Evolutionary conservation across 768 basidiomycete species (phyloP), one percentile per base, ranked within the genome.

Genomic region (Leccinum uliginosum): DNA sequence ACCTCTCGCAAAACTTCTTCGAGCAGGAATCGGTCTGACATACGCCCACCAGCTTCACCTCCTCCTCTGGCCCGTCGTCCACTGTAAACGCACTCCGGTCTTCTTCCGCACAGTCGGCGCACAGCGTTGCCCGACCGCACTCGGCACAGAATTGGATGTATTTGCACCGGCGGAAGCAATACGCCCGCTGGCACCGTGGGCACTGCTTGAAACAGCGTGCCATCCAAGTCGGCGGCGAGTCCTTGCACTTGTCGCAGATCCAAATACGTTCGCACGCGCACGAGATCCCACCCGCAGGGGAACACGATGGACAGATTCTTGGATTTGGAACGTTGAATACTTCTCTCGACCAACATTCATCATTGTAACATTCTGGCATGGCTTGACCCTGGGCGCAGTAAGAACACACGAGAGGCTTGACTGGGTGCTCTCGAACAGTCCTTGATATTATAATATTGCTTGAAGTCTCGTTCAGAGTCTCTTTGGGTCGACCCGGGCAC

Each of bases 201-300:
- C 67, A 70, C 1, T 21, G 19, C 27, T 56, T 57, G 57, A 62
- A 54, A 48, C 63, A 48, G 26, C 53, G 51, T 2, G 44, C 47
- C 34, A 23, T 49, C 6, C 56, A 17, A 27, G 57, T 51, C 2
- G n/a, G n/a, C n/a, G n/a, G n/a, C n/a, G n/a, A n/a, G n/a, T 47
- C 17, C 50, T 49, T 53, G 58, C 67, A 66, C 48, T 64, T 59
- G 26, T 68, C 65, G 49, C 67, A 67, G 11, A 59, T 34, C 67
- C 67, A 62, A 45, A 50, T 54, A 23, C 51, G 51, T 35, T 59
- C 54, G 59, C 65, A 67, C 1, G 40, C 46, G 40, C 66, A 67
- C 59, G 59, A 54, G 45, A 68, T 51, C 6, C 66, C 66, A 3
- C 54, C 64, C 12, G 23, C 56, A 0, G 65, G 59, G 26, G 61